These are phyloP conservation scores for Cryptococcus hybrid DNA, from an alignment of 1,284 basidiomycete species.

Conservation along the genomic window DNA sequence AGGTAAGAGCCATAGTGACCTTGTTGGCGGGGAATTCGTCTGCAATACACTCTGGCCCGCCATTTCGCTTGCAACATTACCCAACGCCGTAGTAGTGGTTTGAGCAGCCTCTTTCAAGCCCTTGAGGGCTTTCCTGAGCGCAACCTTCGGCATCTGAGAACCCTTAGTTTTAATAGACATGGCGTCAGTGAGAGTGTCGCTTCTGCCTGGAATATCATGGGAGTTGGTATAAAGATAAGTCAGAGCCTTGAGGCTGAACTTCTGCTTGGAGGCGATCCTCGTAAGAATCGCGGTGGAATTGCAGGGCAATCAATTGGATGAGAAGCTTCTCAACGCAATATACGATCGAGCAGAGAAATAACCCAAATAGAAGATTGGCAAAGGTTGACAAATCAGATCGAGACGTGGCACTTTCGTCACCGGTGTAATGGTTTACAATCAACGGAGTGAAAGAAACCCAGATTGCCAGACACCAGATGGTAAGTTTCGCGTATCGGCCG, in stretches of 20 bases:
- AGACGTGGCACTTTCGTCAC: conserved; percentile 26
- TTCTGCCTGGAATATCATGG: conserved; percentile 64
- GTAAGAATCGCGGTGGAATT: conserved; percentile 84
- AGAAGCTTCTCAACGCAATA: conserved; percentile 79
- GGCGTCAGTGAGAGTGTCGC: conserved; percentile 61
- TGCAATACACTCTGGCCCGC: conserved; percentile 70
- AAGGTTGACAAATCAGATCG: conserved; percentile 48
- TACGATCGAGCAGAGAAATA: conserved; percentile 69
- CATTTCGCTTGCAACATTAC: conserved; percentile 60
- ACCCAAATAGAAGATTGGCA: conserved; percentile 68
- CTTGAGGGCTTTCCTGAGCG: conserved; percentile 70
- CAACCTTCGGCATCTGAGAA: conserved; percentile 59
- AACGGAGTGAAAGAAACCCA: conserved; percentile 71
- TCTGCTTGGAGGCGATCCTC: conserved; percentile 72
- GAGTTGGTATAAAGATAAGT: conserved; percentile 78
- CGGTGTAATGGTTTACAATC: conserved; percentile 51
- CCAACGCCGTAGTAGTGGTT: conserved; percentile 77
- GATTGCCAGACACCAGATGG: conserved; percentile 64
- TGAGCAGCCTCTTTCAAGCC: conserved; percentile 70
- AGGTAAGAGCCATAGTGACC: conserved; percentile 73
- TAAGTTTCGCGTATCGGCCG: conserved; percentile 59
- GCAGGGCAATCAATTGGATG: conserved; percentile 76
- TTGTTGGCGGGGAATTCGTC: conserved; percentile 80
- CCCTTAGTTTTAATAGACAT: conserved; percentile 47
- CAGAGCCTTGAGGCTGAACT: conserved; percentile 71